Base-by-base conservation (phyloP, 2,329 filamentous ascomycete species). In the Diaporthe capsici region DNA sequence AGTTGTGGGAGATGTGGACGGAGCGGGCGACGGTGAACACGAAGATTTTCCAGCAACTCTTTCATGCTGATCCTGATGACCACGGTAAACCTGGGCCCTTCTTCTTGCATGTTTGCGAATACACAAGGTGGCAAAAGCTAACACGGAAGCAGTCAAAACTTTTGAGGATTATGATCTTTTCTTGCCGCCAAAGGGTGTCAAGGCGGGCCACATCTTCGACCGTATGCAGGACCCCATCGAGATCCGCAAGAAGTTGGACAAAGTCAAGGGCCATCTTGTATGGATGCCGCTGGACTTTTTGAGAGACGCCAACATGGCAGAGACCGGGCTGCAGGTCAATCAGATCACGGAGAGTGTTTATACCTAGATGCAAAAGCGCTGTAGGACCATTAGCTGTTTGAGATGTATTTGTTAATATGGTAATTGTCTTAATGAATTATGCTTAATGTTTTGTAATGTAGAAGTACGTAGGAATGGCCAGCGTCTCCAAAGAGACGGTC, bases 231-330 rank as follows among this genome's bases (percentile, higher is more conserved):
- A 94, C 0, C 90, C 92, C 0, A 88, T 92, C 34, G 93, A 97
- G 73, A 92, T 97, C 9, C 90, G 94, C 22, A 83, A 89, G 78
- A 95, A 96, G 83, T 86, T 98, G 68, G 92, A 95, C 80, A 89
- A 93, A 81, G 91, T 98, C 79, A 93, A 92, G 85, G 96, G 96
- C 0, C 96, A 98, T 86, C 84, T 98, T 55, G 96, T 98, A 9
- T 97, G 95, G 94, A 96, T 98, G 92, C 95, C 95, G n/a, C 84
- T 98, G 80, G 91, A 95, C 61, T 98, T 98, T 82, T 84, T 98
- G 81, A 89, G 90, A 80, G 92, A 98, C 78, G 95, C 93, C 0
- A 90, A 94, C 80, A 97, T 98, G 95, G 96, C 96, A 0, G 96
- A 98, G 86, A 91, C 90, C 80, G 96, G 96, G 0, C 81, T 98